Evolutionary conservation across 2,329 filamentous ascomycete species (phyloP), one percentile per base, ranked within the genome.

Genomic region (Rhytidhysteron rufulum): DNA sequence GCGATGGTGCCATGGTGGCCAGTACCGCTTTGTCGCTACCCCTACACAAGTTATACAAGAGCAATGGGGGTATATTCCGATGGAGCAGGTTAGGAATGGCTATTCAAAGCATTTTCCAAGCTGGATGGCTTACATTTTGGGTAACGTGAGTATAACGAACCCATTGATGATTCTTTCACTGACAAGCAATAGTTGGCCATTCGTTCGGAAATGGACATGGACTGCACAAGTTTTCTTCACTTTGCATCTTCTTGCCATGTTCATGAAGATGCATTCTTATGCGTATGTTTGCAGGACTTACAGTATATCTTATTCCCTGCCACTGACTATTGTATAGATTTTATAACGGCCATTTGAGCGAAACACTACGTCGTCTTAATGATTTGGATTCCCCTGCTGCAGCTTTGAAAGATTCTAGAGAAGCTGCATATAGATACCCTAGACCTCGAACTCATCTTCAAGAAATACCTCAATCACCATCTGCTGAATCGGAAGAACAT

Each of bases 211-310:
- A 37, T 98, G 93, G 93, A 87, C 89, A 3, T 98, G 93, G 93
- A 98, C 93, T 0, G 84, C 91, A 3, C 93, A 97, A 60, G 93
- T 98, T 29, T 98, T 94, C 65, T 79, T 98, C 53, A 85, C 90
- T 9, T 74, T 98, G 24, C 93, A 98, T 66, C 85, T 89, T 31
- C 81, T 98, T 67, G 85, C 88, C 6, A 75, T 98, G 16, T 81
- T 96, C 37, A 98, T 98, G 93, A 98, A 98, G 74, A 93, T 97
- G 82, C 93, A 98, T 65, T 96, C 90, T 5, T 98, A 95, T 60
- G 86, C 88, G 58, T 65, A 46, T 17, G 60, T 37, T n/a, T n/a
- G n/a, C n/a, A n/a, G n/a, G 18, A 31, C 27, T 27, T 11, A 4
- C 15, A 6, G 18, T 11, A 9, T 19, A 1, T 2, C 9, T n/a